Base-by-base conservation (phyloP, 345 rosid genomes). In the Euclidium syriacum region DNA sequence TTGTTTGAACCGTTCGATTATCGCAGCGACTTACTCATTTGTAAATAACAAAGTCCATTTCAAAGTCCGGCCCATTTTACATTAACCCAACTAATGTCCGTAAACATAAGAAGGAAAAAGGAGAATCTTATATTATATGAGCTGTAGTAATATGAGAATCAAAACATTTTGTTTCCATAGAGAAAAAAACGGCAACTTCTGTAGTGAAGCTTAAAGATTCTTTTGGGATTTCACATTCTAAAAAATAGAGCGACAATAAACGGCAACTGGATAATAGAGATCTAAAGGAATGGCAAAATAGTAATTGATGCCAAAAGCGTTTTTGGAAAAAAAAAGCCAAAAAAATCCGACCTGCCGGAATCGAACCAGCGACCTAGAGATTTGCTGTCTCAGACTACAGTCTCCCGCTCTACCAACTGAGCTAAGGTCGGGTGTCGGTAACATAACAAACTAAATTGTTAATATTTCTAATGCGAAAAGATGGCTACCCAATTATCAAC, bases 381-480 rank as follows among this genome's bases (percentile, higher is more conserved):
- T 69, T 69, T 6, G 17, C 62, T 69, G 68, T 44, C 62, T 61
- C 34, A 52, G 56, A 83, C 96, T 92, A 92, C 98, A 89, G 97
- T 89, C 97, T 96, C 87, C 98, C 96, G 95, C 98, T 83, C 96
- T 92, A 51, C 94, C 96, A 92, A 83, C 95, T 89, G 88, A 92
- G 98, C 98, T 83, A 89, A 89, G 89, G 91, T 86, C 94, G 94
- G 95, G n/a, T n/a, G n/a, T n/a, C n/a, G n/a, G n/a, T n/a, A n/a
- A n/a, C n/a, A n/a, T n/a, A n/a, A n/a, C n/a, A n/a, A n/a, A n/a
- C n/a, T n/a, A n/a, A n/a, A n/a, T n/a, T n/a, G n/a, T n/a, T n/a
- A n/a, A n/a, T n/a, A n/a, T n/a, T n/a, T n/a, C n/a, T n/a, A n/a
- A n/a, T n/a, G n/a, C 35, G 5, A 29, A 4, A 1, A 17, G 8